Percentiles rank a stretch among this genome's conserved stretches.
These are phyloP conservation scores for Groenewaldozyma salmanticensis DNA, from an alignment of 805 yeast genomes.

Conservation along the genomic window DNA sequence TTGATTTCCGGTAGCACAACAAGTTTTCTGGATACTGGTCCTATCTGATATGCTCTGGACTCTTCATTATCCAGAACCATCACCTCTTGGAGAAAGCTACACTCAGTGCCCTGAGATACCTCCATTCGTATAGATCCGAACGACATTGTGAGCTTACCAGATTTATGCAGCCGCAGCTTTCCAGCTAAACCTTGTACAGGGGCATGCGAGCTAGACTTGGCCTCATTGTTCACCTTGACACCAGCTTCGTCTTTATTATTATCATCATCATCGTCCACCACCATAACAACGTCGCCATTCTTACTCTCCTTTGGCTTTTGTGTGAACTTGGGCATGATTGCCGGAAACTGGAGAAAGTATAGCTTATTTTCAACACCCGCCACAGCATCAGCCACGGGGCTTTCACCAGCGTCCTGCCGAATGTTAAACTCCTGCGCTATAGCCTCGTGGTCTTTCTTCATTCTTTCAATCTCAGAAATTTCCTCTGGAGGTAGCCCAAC, in stretches of 20 bases:
- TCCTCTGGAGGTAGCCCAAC: constrained; percentile 7
- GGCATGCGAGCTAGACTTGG: neutral
- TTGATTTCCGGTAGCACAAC: constrained; percentile 46
- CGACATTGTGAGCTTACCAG: constrained; percentile 70
- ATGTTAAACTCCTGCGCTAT: constrained; percentile 15
- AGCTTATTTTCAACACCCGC: constrained; percentile 21
- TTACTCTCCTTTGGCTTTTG: constrained; percentile 5
- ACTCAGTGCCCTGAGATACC: constrained; percentile 59
- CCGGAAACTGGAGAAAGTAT: constrained; percentile 41
- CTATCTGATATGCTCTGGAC: constrained; percentile 39
- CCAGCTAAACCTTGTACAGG: constrained; percentile 55
- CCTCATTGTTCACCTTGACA: constrained; percentile 7
- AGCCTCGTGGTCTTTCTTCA: constrained; percentile 11
- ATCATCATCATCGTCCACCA: constrained; percentile 6
- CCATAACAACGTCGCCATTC: constrained; percentile 12
- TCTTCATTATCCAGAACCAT: constrained; percentile 42
- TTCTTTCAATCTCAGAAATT: constrained; percentile 8
- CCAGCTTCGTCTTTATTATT: constrained; percentile 10
- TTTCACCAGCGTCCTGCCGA: constrained; percentile 2
- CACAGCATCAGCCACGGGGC: constrained; percentile 1
- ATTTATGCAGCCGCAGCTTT: constrained; percentile 61
- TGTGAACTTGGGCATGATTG: constrained; percentile 33
- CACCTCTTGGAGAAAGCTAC: constrained; percentile 65
- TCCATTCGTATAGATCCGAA: constrained; percentile 64
- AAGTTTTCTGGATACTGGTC: constrained; percentile 46